phyloP scores from a whole-genome alignment of 768 basidiomycete species.

The Megacollybia marginata region DNA sequence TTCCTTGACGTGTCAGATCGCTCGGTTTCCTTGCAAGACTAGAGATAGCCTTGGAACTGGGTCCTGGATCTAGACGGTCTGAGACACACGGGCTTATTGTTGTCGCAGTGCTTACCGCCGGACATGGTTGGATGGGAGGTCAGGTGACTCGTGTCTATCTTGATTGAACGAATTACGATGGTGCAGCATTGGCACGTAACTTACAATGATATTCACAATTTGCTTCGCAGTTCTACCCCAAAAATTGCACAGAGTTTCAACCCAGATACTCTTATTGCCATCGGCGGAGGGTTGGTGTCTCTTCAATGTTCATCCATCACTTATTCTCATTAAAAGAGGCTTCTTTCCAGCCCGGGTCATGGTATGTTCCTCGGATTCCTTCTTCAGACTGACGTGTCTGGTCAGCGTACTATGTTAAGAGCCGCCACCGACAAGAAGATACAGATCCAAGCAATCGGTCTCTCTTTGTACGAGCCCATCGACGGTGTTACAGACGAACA shows the following conservation, averaged over 20 bases:
- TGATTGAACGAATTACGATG: conserved; percentile 28
- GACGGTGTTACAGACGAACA: conserved; percentile 66
- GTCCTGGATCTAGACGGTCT: neutral
- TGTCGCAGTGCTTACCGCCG: neutral
- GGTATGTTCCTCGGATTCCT: conserved; percentile 25
- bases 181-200: conserved; percentile 65
- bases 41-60: conserved; percentile 58
- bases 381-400: conserved; percentile 1
- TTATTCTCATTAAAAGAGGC: conserved; percentile 43
- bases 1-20: conserved; percentile 68
- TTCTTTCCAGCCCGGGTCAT: conserved; percentile 95
- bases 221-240: conserved; percentile 61
- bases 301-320: conserved; percentile 8
- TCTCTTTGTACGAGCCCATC: conserved; percentile 90
- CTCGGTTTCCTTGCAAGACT: conserved; percentile 67
- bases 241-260: conserved; percentile 74
- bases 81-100: neutral
- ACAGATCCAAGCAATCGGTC: conserved; percentile 92
- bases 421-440: conserved; percentile 63
- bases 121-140: neutral
- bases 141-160: neutral
- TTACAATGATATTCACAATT: conserved; percentile 90
- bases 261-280: conserved; percentile 82
- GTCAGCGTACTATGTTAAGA: conserved; percentile 79
- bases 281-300: conserved; percentile 75